phyloP scores from a whole-genome alignment of 1,284 basidiomycete species.

The Calocybe gambosa region DNA sequence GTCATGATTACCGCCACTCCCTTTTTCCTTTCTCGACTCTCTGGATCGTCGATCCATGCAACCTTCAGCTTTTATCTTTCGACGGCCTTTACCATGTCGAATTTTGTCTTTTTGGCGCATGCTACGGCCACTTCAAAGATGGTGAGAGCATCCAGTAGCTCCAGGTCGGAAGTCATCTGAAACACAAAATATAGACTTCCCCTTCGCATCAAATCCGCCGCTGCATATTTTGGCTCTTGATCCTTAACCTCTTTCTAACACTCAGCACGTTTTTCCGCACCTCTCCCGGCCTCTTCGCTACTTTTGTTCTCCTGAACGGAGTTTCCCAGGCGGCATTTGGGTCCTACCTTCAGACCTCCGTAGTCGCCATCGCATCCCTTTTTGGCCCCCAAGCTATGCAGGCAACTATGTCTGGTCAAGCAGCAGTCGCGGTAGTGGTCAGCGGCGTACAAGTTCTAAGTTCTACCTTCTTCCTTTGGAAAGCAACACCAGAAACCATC shows the following conservation, averaged over 20 bases:
- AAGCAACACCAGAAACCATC: slow-evolving; percentile 28
- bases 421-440: slow-evolving; percentile 68
- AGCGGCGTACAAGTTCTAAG: slow-evolving; percentile 68
- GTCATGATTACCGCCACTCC: slow-evolving; percentile 73
- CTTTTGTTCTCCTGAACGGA: slow-evolving; percentile 56
- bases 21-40: slow-evolving; percentile 64
- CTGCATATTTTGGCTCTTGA: slow-evolving; percentile 38
- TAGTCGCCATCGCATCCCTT: slow-evolving; percentile 65
- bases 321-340: slow-evolving; percentile 50
- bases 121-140: slow-evolving; percentile 63
- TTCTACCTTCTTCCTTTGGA: slow-evolving; percentile 48
- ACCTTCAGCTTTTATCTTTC: slow-evolving; percentile 70
- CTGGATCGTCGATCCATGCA: slow-evolving; percentile 45
- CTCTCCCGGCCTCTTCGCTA: slow-evolving; percentile 52
- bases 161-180: slow-evolving; percentile 1
- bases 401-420: slow-evolving; percentile 70
- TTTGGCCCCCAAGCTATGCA: slow-evolving; percentile 68
- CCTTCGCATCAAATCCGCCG: slow-evolving; percentile 45
- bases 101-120: slow-evolving; percentile 65
- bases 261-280: slow-evolving; percentile 53
- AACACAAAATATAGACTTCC: slow-evolving; percentile 34
- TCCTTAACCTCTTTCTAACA: slow-evolving; percentile 50
- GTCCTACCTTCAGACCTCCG: slow-evolving; percentile 64
- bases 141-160: slow-evolving; percentile 33
- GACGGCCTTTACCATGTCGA: slow-evolving; percentile 53